Percentiles rank a stretch among this genome's conserved stretches.
Evolutionary conservation across 768 basidiomycete species (phyloP).

Genomic region (Mycena alexandri): DNA sequence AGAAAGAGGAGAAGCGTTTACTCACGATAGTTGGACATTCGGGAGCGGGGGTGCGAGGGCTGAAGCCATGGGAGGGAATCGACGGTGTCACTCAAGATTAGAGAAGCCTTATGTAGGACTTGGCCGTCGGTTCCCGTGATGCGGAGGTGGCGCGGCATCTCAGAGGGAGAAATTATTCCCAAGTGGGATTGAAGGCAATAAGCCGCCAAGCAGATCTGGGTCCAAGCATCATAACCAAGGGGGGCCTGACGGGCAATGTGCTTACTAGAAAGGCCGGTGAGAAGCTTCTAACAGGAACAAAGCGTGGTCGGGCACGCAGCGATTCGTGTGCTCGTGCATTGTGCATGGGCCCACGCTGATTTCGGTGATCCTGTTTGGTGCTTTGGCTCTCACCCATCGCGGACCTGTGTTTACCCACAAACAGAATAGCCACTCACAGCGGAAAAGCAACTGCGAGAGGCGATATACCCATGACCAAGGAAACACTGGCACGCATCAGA

Average conservation of each 20-base stretch:
- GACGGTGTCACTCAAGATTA: conserved; percentile 1
- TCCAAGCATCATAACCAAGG: not conserved
- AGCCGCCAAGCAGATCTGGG: not conserved
- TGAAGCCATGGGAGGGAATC: conserved; percentile 17
- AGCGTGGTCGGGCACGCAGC: no score
- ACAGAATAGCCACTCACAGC: no score
- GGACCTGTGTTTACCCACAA: no score
- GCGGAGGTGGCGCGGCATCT: conserved; percentile 1
- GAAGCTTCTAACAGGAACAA: not conserved
- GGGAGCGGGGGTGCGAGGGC: conserved; percentile 9
- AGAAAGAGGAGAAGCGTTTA: not conserved
- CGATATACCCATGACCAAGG: no score
- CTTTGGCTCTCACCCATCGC: no score
- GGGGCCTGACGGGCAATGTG: not conserved
- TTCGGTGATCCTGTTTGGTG: no score
- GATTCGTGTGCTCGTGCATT: no score
- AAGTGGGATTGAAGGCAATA: not conserved
- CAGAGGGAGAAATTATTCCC: conserved; percentile 1
- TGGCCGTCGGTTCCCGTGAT: conserved; percentile 6
- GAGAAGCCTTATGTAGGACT: conserved; percentile 7
- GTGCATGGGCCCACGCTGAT: no score
- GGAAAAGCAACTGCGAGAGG: no score
- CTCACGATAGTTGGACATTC: conserved; percentile 27
- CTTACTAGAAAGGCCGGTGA: not conserved
- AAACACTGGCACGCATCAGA: no score